These are phyloP conservation scores for Mycena maculata DNA, from an alignment of 768 basidiomycete species.

Conservation along the genomic window DNA sequence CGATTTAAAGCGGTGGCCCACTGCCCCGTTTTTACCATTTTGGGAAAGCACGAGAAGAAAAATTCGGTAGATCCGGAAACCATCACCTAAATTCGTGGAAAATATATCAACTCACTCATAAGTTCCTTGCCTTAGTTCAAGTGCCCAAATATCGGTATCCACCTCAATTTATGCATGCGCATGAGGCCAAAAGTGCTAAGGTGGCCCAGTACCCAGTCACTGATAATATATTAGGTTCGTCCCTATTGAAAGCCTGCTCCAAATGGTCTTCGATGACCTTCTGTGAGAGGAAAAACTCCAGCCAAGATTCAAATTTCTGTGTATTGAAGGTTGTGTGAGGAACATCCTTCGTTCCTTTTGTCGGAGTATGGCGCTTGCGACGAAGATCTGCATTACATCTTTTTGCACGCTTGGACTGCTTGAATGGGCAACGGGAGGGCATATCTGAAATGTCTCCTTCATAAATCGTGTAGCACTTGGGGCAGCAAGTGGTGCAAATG, in stretches of 20 bases:
- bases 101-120: too few relatives aligned
- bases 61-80: too few relatives aligned
- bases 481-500: conserved; percentile 16
- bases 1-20: too few relatives aligned
- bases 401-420: neutral
- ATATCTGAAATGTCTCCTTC: neutral
- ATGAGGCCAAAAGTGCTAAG: too few relatives aligned
- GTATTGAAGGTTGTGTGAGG: conserved; percentile 14
- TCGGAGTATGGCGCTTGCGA: neutral
- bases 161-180: too few relatives aligned
- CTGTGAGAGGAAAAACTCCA: conserved; percentile 22
- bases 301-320: conserved; percentile 20
- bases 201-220: too few relatives aligned
- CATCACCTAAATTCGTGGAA: too few relatives aligned
- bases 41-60: too few relatives aligned
- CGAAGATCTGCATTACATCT: conserved; percentile 14
- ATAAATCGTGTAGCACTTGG: conserved; percentile 20
- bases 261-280: conserved; percentile 14
- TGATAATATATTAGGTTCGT: too few relatives aligned
- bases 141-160: too few relatives aligned
- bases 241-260: neutral
- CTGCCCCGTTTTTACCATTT: too few relatives aligned
- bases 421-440: neutral
- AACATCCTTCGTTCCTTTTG: conserved; percentile 2
- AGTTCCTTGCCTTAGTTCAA: too few relatives aligned